phyloP scores from a whole-genome alignment of 805 yeast genomes.

The Saccharomycopsis capsularis region DNA sequence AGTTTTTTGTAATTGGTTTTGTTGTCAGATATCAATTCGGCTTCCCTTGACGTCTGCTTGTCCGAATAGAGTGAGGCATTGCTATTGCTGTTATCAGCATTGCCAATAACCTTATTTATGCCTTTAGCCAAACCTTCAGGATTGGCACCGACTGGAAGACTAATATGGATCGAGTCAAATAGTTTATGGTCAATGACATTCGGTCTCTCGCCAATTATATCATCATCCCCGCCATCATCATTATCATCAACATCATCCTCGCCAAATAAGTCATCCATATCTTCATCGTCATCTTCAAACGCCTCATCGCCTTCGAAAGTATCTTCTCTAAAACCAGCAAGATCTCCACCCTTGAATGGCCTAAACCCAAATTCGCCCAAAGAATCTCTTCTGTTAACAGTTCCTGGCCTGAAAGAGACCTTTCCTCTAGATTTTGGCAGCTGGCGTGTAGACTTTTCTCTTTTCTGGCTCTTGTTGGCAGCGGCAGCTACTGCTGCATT shows the following conservation, averaged over 20 bases:
- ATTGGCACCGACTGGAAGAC: conserved; percentile 43
- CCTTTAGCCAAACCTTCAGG: conserved; percentile 41
- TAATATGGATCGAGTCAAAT: conserved; percentile 74
- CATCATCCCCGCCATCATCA: conserved; percentile 9
- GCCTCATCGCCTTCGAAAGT: conserved; percentile 17
- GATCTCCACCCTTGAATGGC: no score
- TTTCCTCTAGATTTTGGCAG: background rate
- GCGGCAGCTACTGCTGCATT: background rate
- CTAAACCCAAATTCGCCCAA: conserved; percentile 21
- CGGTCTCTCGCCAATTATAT: conserved; percentile 5
- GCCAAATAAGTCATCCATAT: conserved; percentile 9
- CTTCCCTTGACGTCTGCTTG: background rate
- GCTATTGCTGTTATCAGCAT: conserved; percentile 13
- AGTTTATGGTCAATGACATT: conserved; percentile 51
- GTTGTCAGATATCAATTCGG: conserved; percentile 24
- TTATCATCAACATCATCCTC: conserved; percentile 20
- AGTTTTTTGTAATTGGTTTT: conserved; percentile 36
- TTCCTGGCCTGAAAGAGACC: no score
- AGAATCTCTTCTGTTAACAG: conserved; percentile 17
- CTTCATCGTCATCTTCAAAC: conserved; percentile 17
- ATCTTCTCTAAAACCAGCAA: no score
- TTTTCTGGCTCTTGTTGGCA: background rate
- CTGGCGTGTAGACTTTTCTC: no score
- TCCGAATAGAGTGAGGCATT: background rate
- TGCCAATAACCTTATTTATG: conserved; percentile 43